Conservation (phyloP, 1,284 basidiomycete genomes). For the Xanthoconium separans region DNA sequence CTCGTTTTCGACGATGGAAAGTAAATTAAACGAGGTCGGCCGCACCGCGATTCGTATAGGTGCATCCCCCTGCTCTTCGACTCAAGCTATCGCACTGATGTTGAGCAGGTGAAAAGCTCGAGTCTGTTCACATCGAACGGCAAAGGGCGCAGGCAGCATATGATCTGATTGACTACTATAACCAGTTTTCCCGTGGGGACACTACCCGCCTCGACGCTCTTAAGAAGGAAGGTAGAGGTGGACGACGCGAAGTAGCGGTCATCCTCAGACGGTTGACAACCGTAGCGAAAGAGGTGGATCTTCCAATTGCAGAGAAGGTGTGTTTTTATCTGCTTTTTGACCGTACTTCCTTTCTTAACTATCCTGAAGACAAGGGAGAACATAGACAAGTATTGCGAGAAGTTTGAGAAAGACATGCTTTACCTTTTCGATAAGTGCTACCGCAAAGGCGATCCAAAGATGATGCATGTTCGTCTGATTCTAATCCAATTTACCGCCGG, state of each 20-base stretch:
- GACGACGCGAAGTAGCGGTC: slow-evolving; percentile 86
- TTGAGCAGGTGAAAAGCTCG: slow-evolving; percentile 85
- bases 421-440: slow-evolving; percentile 95
- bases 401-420: slow-evolving; percentile 98
- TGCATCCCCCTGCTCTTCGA: slow-evolving; percentile 31
- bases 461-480: slow-evolving; percentile 87
- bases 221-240: slow-evolving; percentile 85
- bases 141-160: slow-evolving; percentile 93
- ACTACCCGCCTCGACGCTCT: slow-evolving; percentile 76
- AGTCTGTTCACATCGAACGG: slow-evolving; percentile 90
- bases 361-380: slow-evolving; percentile 69
- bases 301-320: slow-evolving; percentile 79
- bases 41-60: slow-evolving; percentile 94
- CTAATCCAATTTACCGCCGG: not conserved
- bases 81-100: slow-evolving; percentile 12
- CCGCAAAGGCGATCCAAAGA: slow-evolving; percentile 94
- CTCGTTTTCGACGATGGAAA: slow-evolving; percentile 84
- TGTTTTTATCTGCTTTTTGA: slow-evolving; percentile 9
- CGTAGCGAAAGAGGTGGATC: slow-evolving; percentile 90
- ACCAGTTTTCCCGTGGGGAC: slow-evolving; percentile 87
- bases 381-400: slow-evolving; percentile 96
- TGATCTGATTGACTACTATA: slow-evolving; percentile 94
- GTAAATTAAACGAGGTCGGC: slow-evolving; percentile 90
- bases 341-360: slow-evolving; percentile 23
- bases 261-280: slow-evolving; percentile 86